phyloP scores from a whole-genome alignment of 1,284 basidiomycete species.

The Wallemia mellicola region DNA sequence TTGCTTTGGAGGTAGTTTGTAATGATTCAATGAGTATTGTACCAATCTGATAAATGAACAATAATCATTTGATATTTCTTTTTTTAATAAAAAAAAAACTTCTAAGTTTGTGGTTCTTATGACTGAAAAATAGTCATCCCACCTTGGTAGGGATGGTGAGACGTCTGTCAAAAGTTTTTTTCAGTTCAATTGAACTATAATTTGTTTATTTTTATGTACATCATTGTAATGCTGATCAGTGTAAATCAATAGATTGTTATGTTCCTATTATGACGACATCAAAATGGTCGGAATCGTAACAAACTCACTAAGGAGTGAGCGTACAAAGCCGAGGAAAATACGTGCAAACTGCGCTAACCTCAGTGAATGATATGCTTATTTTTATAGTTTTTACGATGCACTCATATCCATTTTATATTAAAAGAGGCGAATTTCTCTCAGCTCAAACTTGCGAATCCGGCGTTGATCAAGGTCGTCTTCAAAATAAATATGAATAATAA shows the following conservation, averaged over 20 bases:
- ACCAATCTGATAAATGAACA: too few species aligned
- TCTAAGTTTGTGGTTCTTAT: too few species aligned
- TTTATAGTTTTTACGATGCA: background rate
- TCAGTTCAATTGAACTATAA: too few species aligned
- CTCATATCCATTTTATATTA: background rate
- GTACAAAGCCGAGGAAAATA: background rate
- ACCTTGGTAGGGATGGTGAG: too few species aligned
- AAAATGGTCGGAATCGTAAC: background rate
- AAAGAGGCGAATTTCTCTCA: too few species aligned
- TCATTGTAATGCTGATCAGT: too few species aligned
- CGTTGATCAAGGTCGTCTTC: background rate
- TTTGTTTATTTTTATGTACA: too few species aligned
- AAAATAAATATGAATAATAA: background rate
- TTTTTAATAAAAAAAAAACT: too few species aligned
- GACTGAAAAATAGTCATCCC: too few species aligned
- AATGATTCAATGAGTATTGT: background rate
- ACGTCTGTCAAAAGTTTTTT: too few species aligned
- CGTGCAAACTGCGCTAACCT: background rate
- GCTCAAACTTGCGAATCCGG: background rate
- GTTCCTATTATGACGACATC: background rate
- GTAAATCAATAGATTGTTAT: too few species aligned
- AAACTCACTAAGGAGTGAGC: background rate
- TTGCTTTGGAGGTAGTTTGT: background rate
- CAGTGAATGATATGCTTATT: background rate
- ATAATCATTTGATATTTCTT: too few species aligned